These are phyloP conservation scores for Naganishia kalamii DNA, from an alignment of 768 basidiomycete genomes.

Conservation along the genomic window DNA sequence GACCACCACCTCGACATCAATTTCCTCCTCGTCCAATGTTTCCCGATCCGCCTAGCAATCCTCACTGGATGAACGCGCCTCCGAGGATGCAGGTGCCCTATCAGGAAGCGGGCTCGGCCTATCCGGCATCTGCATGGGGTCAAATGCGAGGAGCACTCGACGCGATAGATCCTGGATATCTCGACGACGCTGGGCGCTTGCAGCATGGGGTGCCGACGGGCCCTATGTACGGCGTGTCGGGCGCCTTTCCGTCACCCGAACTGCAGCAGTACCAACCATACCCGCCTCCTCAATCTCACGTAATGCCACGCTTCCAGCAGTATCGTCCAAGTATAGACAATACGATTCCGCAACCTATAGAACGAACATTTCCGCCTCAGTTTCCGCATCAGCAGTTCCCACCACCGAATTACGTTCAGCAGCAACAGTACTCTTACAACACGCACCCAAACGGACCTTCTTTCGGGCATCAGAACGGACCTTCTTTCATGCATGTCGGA, in stretches of 20 bases:
- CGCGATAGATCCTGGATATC: neutral
- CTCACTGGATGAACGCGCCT: constrained; percentile 15
- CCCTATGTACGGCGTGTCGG: neutral
- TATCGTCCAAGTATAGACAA: neutral
- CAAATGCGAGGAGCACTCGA: neutral
- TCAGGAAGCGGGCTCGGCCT: neutral
- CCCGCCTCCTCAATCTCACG: neutral
- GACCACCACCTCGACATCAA: constrained; percentile 36
- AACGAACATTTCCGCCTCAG: neutral
- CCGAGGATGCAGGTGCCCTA: neutral
- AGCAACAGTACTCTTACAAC: neutral
- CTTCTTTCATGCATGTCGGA: neutral
- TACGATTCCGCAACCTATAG: neutral
- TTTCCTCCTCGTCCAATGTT: neutral
- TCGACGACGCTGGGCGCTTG: neutral
- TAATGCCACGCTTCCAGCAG: neutral
- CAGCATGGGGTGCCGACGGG: neutral
- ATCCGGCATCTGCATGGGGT: neutral
- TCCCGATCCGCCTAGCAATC: constrained; percentile 1
- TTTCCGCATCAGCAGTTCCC: neutral
- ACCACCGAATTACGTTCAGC: neutral
- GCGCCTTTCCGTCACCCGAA: neutral
- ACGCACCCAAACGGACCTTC: neutral
- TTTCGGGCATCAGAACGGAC: neutral
- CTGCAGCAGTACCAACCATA: neutral